A percentile compares a stretch with the other conserved stretches of the same genome.
phyloP scores from a whole-genome alignment of 805 yeast genomes.

The Yarrowia bubula region DNA sequence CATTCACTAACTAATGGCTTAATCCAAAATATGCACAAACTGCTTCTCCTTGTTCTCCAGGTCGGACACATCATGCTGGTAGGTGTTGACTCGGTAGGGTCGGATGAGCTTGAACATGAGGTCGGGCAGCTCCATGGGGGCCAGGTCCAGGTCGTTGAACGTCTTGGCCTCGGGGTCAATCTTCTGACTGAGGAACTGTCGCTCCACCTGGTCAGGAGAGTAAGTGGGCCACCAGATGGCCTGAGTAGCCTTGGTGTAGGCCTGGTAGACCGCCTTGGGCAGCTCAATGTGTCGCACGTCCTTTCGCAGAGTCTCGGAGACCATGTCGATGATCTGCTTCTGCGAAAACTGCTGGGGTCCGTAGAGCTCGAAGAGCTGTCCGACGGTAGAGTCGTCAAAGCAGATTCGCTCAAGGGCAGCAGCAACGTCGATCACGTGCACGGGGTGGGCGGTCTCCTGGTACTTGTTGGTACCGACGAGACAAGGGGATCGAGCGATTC shows the following conservation, averaged over 20 bases:
- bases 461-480: conserved; percentile 66
- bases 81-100: conserved; percentile 35
- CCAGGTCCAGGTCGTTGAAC: conserved; percentile 68
- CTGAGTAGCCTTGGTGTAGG: conserved; percentile 42
- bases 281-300: conserved; percentile 43
- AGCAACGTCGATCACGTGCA: conserved; percentile 77
- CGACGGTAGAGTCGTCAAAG: conserved; percentile 75
- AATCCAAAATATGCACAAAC: conserved; percentile 35
- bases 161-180: conserved; percentile 60
- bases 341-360: conserved; percentile 68
- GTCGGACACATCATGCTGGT: conserved; percentile 35
- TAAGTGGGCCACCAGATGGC: conserved; percentile 48
- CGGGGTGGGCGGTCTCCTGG: conserved; percentile 63
- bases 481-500: conserved; percentile 53
- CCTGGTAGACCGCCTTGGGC: conserved; percentile 43
- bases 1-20: not conserved
- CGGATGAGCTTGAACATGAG: conserved; percentile 38
- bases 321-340: conserved; percentile 65
- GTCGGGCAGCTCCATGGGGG: conserved; percentile 46
- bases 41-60: conserved; percentile 36
- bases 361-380: conserved; percentile 68
- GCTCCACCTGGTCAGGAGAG: conserved; percentile 71
- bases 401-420: conserved; percentile 74
- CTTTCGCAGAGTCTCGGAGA: conserved; percentile 57
- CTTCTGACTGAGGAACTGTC: conserved; percentile 65